Base-by-base conservation (phyloP, 352 stramenopile species). In the Phytophthora sansomeana region DNA sequence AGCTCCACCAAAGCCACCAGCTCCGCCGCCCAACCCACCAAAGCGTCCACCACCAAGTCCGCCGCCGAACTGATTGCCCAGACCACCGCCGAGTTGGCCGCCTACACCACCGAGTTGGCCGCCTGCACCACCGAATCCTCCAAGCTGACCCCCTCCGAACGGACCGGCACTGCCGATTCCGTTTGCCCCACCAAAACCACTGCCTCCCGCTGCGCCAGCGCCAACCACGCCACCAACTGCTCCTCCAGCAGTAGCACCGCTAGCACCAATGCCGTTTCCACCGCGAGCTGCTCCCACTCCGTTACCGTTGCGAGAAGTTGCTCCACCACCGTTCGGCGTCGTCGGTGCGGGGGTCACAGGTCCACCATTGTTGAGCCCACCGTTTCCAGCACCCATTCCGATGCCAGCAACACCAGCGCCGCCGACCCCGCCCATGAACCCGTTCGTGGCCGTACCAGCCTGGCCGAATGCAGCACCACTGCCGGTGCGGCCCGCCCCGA, bases 311-410 rank as follows among this genome's bases (percentile, higher is more conserved):
- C 53, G n/a, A 42, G 41, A 35, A 21, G n/a, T 43, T 30, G 55
- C 46, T 41, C 24, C 52, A 29, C 46, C 54, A 11, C 44, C 51
- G n/a, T n/a, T n/a, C 16, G 60, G 59, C 19, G 42, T 41, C n/a
- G 66, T 74, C 28, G 66, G 66, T 44, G 66, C 66, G 21, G 60
- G 66, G 4, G 64, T 72, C 14, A 43, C 64, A 35, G 57, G 51
- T 16, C 24, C 49, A 6, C 49, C 49, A 32, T 58, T 59, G 26
- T n/a, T n/a, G n/a, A n/a, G n/a, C n/a, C n/a, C n/a, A n/a, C 53
- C 53, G 6, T 47, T 57, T n/a, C n/a, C 24, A 19, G 42, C 21
- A 6, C 29, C 54, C 41, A 44, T 13, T 9, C 47, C 53, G 4
- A 46, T 28, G 8, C 32, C 41, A 26, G 53, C 10, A 38, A 30